Base-by-base conservation (phyloP, 306 rosid genomes). In the Sicyos edulis region DNA sequence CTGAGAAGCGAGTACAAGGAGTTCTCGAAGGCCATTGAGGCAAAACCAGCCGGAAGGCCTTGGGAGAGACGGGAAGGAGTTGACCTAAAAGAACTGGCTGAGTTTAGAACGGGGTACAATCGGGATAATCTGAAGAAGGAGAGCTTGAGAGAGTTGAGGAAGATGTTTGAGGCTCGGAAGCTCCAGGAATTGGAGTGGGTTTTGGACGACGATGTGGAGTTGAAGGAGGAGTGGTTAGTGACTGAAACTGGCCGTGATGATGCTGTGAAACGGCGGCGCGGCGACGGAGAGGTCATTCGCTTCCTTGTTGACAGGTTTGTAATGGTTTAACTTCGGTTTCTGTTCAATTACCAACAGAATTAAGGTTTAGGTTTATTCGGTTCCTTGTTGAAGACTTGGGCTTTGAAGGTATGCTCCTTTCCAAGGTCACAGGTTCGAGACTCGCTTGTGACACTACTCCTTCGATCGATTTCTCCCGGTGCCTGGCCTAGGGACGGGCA, bases 221-320 rank as follows among this genome's bases (percentile, higher is more conserved):
- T 88, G 10, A 76, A 80, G 14, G 86, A 84, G 21, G 82, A 57
- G 78, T 82, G 86, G 86, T 75, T 79, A 69, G 76, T 24, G 47
- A 78, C 74, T 10, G 89, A 75, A 66, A 67, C 77, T 49, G 81
- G 70, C 44, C 69, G 58, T 0, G 51, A 62, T 85, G 76, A 67
- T 19, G 56, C 72, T 6, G 26, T 54, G 13, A 81, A 80, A 66
- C 80, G 79, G 82, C 64, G 80, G 47, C 91, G 88, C 7, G 49
- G 85, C 44, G 98, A 90, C 84, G 80, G 45, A 10, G 88, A 88
- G 87, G 88, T 77, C 74, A 80, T 92, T 47, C 80, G 78, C 72
- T 90, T 90, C 80, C 98, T 92, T 52, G 96, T 90, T 63, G 81
- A 90, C 14, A 92, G 98, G 98, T 92, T 82, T 54, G 91, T 79